These are phyloP conservation scores for Parasitella parasitica DNA, from an alignment of 371 early-diverging fungal species.

Conservation along the genomic window DNA sequence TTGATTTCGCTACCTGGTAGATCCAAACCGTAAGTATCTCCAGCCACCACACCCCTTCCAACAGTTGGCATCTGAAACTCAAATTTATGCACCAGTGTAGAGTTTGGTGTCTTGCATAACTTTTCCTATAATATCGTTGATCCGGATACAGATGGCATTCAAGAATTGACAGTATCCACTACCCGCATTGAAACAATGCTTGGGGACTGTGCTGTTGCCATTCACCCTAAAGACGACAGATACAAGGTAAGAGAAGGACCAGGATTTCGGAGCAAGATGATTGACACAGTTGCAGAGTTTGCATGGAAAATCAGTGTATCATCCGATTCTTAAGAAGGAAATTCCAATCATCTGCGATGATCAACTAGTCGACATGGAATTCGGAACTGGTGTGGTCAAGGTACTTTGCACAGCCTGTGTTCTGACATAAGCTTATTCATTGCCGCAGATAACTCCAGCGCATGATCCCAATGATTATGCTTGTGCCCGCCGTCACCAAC, in stretches of 20 bases:
- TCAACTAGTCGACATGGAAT: conserved; percentile 85
- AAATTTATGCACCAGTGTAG: conserved; percentile 54
- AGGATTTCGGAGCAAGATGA: neutral
- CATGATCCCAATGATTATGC: conserved; percentile 97
- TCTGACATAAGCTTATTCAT: neutral
- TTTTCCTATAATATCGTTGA: conserved; percentile 66
- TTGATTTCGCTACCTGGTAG: conserved; percentile 70
- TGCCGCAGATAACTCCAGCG: conserved; percentile 88
- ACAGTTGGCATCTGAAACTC: neutral
- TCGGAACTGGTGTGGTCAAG: conserved; percentile 98
- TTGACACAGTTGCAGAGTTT: conserved; percentile 47
- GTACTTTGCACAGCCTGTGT: conserved; percentile 31
- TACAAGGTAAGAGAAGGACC: conserved; percentile 54
- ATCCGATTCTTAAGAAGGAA: conserved; percentile 78
- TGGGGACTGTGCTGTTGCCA: conserved; percentile 97
- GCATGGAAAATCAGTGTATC: conserved; percentile 81
- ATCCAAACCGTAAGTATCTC: conserved; percentile 47
- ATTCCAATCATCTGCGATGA: conserved; percentile 93
- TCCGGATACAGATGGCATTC: conserved; percentile 49
- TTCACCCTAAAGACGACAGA: conserved; percentile 88
- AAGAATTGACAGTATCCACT: conserved; percentile 88
- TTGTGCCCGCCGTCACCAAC: conserved; percentile 84
- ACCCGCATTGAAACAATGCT: conserved; percentile 99
- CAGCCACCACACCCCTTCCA: no score
- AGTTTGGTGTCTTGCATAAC: conserved; percentile 76